Conservation (phyloP, 495 filamentous ascomycete species). For the Annulohypoxylon bovei region DNA sequence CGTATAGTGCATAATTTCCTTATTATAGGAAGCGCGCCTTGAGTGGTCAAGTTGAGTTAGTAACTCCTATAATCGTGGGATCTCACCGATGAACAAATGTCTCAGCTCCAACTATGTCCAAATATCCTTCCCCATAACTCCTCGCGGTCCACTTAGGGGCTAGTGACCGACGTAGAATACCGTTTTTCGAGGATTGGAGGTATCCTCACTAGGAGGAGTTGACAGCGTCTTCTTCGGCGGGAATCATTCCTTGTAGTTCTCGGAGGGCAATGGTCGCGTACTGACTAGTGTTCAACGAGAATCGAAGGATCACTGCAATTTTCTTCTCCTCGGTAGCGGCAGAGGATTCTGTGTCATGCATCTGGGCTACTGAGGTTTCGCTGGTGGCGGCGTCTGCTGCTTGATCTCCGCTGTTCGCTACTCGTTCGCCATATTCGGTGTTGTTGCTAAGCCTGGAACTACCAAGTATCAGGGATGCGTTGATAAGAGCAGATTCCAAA, state of each 20-base stretch:
- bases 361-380: not conserved
- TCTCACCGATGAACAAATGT: slow-evolving; percentile 10
- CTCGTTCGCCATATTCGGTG: not conserved
- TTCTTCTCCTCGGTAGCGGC: slow-evolving; percentile 56
- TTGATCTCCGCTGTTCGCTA: slow-evolving; percentile 6
- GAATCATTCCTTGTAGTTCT: slow-evolving; percentile 64
- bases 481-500: not conserved
- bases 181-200: not conserved
- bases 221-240: not conserved
- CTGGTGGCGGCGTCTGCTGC: slow-evolving; percentile 1
- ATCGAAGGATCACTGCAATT: slow-evolving; percentile 84
- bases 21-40: not conserved
- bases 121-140: not conserved
- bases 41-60: slow-evolving; percentile 12
- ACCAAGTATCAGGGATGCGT: not conserved
- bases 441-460: not conserved
- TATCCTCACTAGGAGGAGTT: not conserved
- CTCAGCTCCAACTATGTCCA: not conserved
- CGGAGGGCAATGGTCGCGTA: slow-evolving; percentile 95
- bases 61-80: not conserved
- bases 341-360: not conserved
- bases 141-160: not conserved
- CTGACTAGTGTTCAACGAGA: slow-evolving; percentile 84
- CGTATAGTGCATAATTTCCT: not conserved
- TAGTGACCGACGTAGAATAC: not conserved